Evolutionary conservation across 2,329 filamentous ascomycete genomes (phyloP).

Genomic region (Onygenales sp.): DNA sequence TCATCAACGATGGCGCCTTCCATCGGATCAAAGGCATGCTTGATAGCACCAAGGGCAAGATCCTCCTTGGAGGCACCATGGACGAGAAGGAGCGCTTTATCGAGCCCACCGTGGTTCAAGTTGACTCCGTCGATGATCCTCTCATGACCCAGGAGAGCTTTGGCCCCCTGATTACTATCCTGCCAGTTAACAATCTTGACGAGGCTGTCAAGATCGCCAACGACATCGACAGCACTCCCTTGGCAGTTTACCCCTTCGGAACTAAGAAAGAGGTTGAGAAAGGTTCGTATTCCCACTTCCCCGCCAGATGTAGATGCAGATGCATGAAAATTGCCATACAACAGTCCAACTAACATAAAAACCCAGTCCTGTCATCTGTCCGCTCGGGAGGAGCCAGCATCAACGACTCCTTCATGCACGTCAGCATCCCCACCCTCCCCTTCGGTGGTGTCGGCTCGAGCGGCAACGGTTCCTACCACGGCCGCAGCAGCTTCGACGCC

Average conservation of each 20-base stretch:
- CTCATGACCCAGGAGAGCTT: conserved; percentile 81
- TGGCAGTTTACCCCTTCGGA: conserved; percentile 80
- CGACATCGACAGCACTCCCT: conserved; percentile 68
- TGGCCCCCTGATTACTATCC: conserved; percentile 79
- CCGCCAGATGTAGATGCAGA: background rate
- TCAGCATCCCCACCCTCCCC: conserved; percentile 57
- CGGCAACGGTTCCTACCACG: conserved; percentile 68
- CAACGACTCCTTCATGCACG: conserved; percentile 58
- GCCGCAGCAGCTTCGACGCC: conserved; percentile 56
- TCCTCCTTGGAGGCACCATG: conserved; percentile 75
- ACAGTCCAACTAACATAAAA: background rate
- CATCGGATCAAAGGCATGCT: conserved; percentile 81
- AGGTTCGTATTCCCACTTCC: conserved; percentile 39
- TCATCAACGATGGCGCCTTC: conserved; percentile 74
- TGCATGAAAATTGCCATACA: background rate
- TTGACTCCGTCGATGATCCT: conserved; percentile 64
- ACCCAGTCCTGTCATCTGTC: conserved; percentile 49
- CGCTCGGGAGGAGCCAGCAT: conserved; percentile 57
- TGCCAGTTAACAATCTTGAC: conserved; percentile 70
- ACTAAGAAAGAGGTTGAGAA: conserved; percentile 67
- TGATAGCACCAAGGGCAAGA: conserved; percentile 71
- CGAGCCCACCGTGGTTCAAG: conserved; percentile 83
- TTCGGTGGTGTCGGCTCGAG: conserved; percentile 80
- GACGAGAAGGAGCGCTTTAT: conserved; percentile 76
- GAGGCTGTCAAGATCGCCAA: conserved; percentile 78